These are phyloP conservation scores for Mariannaea sp. DNA, from an alignment of 2,329 filamentous ascomycete species.

Conservation along the genomic window DNA sequence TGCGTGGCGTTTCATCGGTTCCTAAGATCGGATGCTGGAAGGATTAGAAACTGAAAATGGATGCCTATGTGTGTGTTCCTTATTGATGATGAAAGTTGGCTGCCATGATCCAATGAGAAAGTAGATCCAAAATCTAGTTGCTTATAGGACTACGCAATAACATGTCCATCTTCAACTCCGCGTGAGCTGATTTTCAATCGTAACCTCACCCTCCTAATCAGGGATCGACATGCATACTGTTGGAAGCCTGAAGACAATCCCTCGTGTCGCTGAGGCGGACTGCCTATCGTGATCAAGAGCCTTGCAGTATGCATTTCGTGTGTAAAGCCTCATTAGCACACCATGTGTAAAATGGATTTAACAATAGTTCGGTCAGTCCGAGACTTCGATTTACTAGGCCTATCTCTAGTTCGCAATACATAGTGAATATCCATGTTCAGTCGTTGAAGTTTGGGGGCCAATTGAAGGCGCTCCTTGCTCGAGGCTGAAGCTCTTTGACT, in stretches of 20 bases:
- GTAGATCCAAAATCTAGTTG: too few relatives aligned
- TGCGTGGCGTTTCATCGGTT: too few relatives aligned
- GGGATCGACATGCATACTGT: not conserved
- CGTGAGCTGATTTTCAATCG: not conserved
- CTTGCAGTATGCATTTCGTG: too few relatives aligned
- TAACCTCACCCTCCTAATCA: not conserved
- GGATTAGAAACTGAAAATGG: not conserved
- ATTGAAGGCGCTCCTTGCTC: conserved; percentile 1
- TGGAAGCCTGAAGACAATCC: too few relatives aligned
- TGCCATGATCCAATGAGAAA: conserved; percentile 15
- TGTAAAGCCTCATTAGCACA: too few relatives aligned
- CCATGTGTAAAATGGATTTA: too few relatives aligned
- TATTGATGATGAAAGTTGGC: conserved; percentile 4
- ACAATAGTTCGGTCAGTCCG: not conserved
- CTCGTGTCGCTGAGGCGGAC: too few relatives aligned
- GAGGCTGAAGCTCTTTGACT: conserved; percentile 7
- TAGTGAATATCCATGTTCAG: too few relatives aligned
- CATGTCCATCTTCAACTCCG: not conserved
- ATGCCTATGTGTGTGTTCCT: conserved; percentile 1
- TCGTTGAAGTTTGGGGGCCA: conserved; percentile 16
- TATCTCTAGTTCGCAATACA: conserved; percentile 7
- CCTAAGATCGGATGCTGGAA: not conserved
- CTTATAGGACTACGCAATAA: too few relatives aligned
- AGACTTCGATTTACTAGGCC: not conserved
- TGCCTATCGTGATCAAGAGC: too few relatives aligned